Percentiles rank a stretch among this genome's conserved stretches.
Evolutionary conservation across 768 basidiomycete species (phyloP).

Genomic region (Calvatia gigantea): DNA sequence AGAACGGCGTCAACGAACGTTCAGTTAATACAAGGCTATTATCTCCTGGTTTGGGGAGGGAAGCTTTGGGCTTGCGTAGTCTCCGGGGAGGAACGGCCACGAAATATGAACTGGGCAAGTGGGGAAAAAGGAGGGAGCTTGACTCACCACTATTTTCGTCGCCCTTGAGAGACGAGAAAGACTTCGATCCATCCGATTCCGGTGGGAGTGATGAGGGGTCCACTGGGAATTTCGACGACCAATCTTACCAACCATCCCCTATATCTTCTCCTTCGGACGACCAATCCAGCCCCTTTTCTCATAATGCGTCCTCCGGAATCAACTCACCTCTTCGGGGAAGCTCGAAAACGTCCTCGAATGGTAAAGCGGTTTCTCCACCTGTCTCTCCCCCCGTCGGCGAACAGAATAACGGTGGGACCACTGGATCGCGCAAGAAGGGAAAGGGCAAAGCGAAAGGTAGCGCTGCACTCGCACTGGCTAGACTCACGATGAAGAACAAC

Average conservation of each 20-base stretch:
- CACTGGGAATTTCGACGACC: slow-evolving; percentile 26
- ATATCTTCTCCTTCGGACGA: slow-evolving; percentile 18
- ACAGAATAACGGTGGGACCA: slow-evolving; percentile 16
- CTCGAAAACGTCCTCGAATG: too few relatives aligned
- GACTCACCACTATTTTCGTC: slow-evolving; percentile 8
- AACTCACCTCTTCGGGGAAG: too few relatives aligned
- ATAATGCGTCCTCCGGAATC: too few relatives aligned
- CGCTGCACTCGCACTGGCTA: slow-evolving; percentile 30
- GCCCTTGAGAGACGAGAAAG: slow-evolving; percentile 1
- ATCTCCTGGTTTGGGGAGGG: background rate
- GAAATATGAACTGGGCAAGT: background rate
- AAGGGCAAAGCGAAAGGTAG: slow-evolving; percentile 32
- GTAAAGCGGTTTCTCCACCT: too few relatives aligned
- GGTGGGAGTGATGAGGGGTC: slow-evolving; percentile 19
- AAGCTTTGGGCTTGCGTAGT: slow-evolving; percentile 1
- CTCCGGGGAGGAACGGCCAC: background rate
- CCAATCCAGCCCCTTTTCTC: slow-evolving; percentile 8
- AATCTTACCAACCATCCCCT: slow-evolving; percentile 26
- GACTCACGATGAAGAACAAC: slow-evolving; percentile 22
- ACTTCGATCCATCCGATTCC: background rate
- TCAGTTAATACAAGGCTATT: background rate
- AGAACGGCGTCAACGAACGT: background rate
- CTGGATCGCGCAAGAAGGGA: background rate
- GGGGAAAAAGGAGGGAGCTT: slow-evolving; percentile 6
- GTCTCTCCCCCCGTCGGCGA: too few relatives aligned